Evolutionary conservation across 345 rosid genomes (phyloP), one percentile per base, ranked within the genome.

Genomic region (Eucalyptus sp.): DNA sequence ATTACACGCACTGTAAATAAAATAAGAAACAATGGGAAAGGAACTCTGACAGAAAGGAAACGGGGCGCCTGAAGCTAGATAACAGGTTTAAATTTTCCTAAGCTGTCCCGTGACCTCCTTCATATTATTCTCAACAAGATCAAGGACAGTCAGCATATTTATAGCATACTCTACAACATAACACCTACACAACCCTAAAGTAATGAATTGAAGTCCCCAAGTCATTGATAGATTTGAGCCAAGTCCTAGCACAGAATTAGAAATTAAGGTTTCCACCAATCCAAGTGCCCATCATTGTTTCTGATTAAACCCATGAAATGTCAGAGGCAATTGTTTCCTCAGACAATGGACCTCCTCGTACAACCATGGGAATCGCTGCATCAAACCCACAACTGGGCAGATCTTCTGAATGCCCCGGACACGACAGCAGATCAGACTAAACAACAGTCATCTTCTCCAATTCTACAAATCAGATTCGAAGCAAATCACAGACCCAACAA

Each of bases 361-460:
- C 2, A 37, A 18, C 46, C 14, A 0, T 5, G 46, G 43, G 80
- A 33, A 68, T 33, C 2, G 2, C 12, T 6, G 3, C 2, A 8
- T 68, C 43, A 68, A 4, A 5, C 22, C 80, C 10, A 68, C 12
- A 5, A 71, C 25, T 33, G 2, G 25, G 83, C 83, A 41, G 48
- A 76, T 20, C 48, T 41, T 37, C 27, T 2, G 1, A 76, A 76
- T 41, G 48, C 29, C 83, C 2, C 44, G 1, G 48, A 20, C 29
- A 20, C 83, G 1, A 11, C 46, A 20, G 29, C 0, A 76, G 16
- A 41, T 37, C 27, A 76, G 16, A 22, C 83, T 10, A 76, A 76
- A 76, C 48, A 76, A 24, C 15, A 76, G 29, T 20, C 18, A 1
- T 37, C 83, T 76, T 76, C 27, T 41, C 83, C 2, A 0, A 76